phyloP scores from a whole-genome alignment of 306 rosid species.

The Rubus parviflorus region DNA sequence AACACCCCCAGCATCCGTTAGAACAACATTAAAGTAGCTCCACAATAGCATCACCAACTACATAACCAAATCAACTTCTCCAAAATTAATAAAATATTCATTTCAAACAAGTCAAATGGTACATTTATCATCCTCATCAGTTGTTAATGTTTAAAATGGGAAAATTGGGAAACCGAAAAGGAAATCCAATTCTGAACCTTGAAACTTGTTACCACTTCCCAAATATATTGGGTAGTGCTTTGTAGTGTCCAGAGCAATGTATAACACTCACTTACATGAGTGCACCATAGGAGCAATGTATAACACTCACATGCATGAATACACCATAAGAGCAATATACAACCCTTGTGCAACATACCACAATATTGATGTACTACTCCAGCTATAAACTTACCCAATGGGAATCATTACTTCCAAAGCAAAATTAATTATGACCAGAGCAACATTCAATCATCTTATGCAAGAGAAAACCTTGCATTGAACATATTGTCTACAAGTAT shows the following conservation, averaged over 20 bases:
- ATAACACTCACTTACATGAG: background rate
- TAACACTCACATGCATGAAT: background rate
- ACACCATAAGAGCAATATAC: background rate
- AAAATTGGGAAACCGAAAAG: background rate
- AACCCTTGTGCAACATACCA: no score
- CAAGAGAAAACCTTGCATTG: background rate
- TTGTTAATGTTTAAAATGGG: no score
- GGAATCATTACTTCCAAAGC: background rate
- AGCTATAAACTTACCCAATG: no score
- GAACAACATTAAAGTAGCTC: constrained; percentile 69
- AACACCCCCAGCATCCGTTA: constrained; percentile 69
- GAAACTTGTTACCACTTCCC: background rate
- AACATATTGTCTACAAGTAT: background rate
- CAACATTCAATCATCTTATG: background rate
- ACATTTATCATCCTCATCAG: background rate
- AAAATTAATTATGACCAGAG: background rate
- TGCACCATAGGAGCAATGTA: background rate
- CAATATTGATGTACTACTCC: no score
- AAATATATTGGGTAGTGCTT: background rate
- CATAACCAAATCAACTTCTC: constrained; percentile 36
- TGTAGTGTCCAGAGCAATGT: background rate
- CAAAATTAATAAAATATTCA: constrained; percentile 13
- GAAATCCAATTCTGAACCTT: background rate
- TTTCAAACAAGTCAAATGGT: background rate
- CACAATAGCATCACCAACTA: constrained; percentile 80